Evolutionary conservation across 2,329 filamentous ascomycete genomes (phyloP), one percentile per base, ranked within the genome.

Genomic region (Epichloe hybrida): DNA sequence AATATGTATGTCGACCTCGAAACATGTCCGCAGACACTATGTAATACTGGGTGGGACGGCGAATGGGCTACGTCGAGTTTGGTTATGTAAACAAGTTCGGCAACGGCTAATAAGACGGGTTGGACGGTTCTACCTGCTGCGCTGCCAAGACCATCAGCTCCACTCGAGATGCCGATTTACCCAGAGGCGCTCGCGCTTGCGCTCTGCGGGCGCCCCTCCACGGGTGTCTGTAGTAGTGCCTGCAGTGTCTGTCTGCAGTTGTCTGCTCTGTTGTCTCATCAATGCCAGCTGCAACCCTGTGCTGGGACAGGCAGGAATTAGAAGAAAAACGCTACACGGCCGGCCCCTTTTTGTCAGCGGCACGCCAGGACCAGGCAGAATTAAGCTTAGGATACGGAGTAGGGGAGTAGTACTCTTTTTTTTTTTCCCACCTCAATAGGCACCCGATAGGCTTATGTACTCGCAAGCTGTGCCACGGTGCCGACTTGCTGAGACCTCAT

Each of bases 381-480:
- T 52, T 52, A 56, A 56, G 54, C 54, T 56, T 56, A 56, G 53
- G 51, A 51, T 27, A 11, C 31, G 31, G 31, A 31, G 49, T 7
- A 27, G 23, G 23, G 23, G 6, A 3, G 23, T 27, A 27, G 7
- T 43, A 36, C 15, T 43, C 49, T 50, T 51, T 20, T 41, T 48
- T 48, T 38, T 20, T 41, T 48, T 20, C 45, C 48, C 15, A 51
- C 46, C 47, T 52, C 50, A 31, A 31, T 31, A 31, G 8, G 27
- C 8, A 31, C 2, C 27, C 27, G 27, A 31, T 9, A 9, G 8
- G 27, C 27, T 8, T 8, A n/a, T n/a, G n/a, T n/a, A 31, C 27
- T 31, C 8, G 27, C 27, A 31, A 31, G 8, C 27, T 9, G 8
- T 31, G 27, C 27, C 27, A 31, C 12, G 15, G n/a, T 31, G 15